Conservation (phyloP, 495 filamentous ascomycete genomes). For the Sordaria brevicollis region DNA sequence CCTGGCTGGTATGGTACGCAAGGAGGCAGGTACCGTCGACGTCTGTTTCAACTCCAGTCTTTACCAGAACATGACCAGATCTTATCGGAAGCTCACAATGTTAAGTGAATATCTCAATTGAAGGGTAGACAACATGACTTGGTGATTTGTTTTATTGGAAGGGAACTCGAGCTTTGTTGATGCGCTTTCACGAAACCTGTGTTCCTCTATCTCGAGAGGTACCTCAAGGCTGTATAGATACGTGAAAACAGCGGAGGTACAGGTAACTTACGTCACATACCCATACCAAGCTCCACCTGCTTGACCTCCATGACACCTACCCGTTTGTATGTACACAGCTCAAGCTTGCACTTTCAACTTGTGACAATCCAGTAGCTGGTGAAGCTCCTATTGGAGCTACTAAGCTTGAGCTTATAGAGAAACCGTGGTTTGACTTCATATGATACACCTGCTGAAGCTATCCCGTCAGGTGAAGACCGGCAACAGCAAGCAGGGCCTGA, state of each 20-base stretch:
- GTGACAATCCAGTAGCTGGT: no score
- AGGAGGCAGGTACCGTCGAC: not conserved
- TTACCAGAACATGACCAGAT: not conserved
- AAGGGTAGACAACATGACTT: not conserved
- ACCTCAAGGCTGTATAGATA: not conserved
- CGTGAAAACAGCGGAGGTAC: not conserved
- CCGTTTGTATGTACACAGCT: no score
- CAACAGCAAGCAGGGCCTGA: no score
- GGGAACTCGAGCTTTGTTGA: not conserved
- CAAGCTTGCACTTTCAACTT: not conserved
- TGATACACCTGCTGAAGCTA: no score
- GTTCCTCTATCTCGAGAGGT: not conserved
- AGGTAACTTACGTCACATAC: not conserved
- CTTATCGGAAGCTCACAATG: not conserved
- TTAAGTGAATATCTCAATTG: not conserved
- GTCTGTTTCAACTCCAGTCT: not conserved
- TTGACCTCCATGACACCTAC: not conserved
- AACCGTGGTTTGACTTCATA: no score
- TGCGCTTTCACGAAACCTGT: not conserved
- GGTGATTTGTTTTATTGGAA: not conserved
- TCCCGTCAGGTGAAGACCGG: no score
- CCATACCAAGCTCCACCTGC: not conserved
- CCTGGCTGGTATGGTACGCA: not conserved
- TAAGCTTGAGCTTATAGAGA: no score
- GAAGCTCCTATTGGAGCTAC: not conserved